phyloP scores from a whole-genome alignment of 2,329 filamentous ascomycete species.

The Neoascochyta sp. region DNA sequence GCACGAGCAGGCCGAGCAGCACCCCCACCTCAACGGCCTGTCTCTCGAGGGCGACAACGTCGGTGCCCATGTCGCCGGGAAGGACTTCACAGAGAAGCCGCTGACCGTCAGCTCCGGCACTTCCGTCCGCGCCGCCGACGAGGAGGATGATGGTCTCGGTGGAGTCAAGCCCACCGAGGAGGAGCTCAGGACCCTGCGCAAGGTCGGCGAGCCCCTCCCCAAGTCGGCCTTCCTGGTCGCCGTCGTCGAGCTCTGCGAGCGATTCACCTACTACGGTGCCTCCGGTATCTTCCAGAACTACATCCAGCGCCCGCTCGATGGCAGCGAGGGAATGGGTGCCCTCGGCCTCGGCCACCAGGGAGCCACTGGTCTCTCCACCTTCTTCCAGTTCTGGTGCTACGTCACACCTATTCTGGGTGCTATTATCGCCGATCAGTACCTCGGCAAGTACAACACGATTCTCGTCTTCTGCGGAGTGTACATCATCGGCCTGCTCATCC shows the following conservation, averaged over 20 bases:
- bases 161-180: conserved; percentile 42
- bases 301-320: conserved; percentile 41
- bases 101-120: conserved; percentile 11
- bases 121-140: conserved; percentile 11
- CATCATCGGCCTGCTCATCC: conserved; percentile 63
- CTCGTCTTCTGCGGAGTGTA: conserved; percentile 62
- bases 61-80: conserved; percentile 17
- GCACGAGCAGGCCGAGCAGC: conserved; percentile 28
- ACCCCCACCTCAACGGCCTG: conserved; percentile 27
- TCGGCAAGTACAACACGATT: conserved; percentile 69
- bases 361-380: conserved; percentile 45
- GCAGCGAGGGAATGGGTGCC: conserved; percentile 39
- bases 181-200: conserved; percentile 43
- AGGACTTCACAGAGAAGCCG: conserved; percentile 13
- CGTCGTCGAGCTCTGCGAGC: conserved; percentile 50
- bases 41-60: conserved; percentile 19
- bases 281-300: conserved; percentile 52
- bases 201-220: conserved; percentile 47
- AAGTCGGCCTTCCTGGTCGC: conserved; percentile 48
- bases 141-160: conserved; percentile 26
- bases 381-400: conserved; percentile 45
- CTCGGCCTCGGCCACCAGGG: conserved; percentile 45
- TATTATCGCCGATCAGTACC: conserved; percentile 63
- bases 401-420: conserved; percentile 47
- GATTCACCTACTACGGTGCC: conserved; percentile 48